Evolutionary conservation across 2,329 filamentous ascomycete genomes (phyloP).

Genomic region (Exophiala calicioides): DNA sequence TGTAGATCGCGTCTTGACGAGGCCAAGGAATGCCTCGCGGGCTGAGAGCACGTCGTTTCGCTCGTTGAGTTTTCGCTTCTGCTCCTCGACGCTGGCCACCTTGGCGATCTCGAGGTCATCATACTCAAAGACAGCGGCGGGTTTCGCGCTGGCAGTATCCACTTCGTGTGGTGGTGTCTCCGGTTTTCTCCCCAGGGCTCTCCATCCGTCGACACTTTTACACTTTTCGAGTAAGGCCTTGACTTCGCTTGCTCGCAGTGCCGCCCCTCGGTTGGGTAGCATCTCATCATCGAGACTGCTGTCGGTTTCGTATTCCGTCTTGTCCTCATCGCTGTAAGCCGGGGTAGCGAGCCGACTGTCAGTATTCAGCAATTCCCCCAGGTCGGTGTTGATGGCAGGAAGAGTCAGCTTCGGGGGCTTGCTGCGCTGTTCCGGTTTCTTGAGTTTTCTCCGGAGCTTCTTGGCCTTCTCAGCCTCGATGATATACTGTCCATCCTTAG

Average conservation of each 20-base stretch:
- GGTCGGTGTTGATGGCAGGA: conserved; percentile 12
- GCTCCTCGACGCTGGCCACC: conserved; percentile 40
- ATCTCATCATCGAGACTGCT: conserved; percentile 35
- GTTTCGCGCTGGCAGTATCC: conserved; percentile 18
- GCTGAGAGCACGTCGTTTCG: conserved; percentile 44
- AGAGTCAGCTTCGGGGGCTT: conserved; percentile 9
- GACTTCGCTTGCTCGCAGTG: conserved; percentile 30
- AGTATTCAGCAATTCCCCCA: conserved; percentile 16
- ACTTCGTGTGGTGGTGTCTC: conserved; percentile 31
- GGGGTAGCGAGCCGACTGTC: conserved; percentile 31
- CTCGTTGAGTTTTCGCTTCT: conserved; percentile 35
- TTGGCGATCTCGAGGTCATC: conserved; percentile 42
- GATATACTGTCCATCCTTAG: conserved; percentile 27
- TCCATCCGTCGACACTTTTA: conserved; percentile 25
- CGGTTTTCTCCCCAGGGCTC: conserved; percentile 29
- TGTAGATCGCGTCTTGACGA: conserved; percentile 46
- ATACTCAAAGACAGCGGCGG: conserved; percentile 29
- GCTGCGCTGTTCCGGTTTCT: conserved; percentile 10
- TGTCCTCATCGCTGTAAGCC: conserved; percentile 33
- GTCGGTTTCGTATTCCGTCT: conserved; percentile 34
- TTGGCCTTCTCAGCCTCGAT: conserved; percentile 41
- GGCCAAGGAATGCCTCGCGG: conserved; percentile 44
- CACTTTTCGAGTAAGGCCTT: conserved; percentile 28
- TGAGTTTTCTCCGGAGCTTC: conserved; percentile 28
- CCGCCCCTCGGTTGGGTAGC: conserved; percentile 28